Evolutionary conservation across 176 grass and related monocot species (phyloP).

Genomic region (Coix lacrymajobi): DNA sequence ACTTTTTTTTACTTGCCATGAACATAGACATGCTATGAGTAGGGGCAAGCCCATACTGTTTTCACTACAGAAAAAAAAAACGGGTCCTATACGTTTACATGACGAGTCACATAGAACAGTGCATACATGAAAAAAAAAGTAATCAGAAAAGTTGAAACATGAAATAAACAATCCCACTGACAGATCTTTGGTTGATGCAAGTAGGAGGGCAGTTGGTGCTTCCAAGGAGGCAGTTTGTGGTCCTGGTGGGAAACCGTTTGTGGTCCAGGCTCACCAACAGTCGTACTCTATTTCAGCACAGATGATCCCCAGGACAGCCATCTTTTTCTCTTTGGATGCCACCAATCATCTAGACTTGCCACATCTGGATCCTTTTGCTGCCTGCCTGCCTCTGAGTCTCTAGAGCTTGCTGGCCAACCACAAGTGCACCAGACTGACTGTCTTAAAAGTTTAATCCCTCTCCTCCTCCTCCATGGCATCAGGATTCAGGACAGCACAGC

Average conservation of each 20-base stretch:
- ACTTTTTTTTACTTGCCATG: not conserved
- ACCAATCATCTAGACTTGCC: constrained; percentile 31
- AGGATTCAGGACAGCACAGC: constrained; percentile 8
- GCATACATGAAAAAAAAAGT: not conserved
- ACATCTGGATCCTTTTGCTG: constrained; percentile 12
- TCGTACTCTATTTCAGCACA: constrained; percentile 32
- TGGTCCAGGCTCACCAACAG: constrained; percentile 42
- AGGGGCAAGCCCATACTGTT: too few relatives aligned
- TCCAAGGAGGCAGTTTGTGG: constrained; percentile 51
- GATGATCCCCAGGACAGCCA: constrained; percentile 1
- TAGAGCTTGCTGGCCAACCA: not conserved
- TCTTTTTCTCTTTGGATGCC: constrained; percentile 10
- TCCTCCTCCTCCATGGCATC: constrained; percentile 18
- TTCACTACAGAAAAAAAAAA: too few relatives aligned
- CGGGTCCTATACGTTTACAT: not conserved
- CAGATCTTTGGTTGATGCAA: not conserved
- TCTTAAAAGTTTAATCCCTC: constrained; percentile 3
- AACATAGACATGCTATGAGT: not conserved
- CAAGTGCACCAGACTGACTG: constrained; percentile 36
- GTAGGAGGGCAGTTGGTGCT: constrained; percentile 24
- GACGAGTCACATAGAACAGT: not conserved
- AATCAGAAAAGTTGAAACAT: not conserved
- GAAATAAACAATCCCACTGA: not conserved
- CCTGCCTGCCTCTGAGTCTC: constrained; percentile 14
- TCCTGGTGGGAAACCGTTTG: constrained; percentile 44